Conservation (phyloP, 371 early-diverging fungal genomes). For the Mucor irregularis region DNA sequence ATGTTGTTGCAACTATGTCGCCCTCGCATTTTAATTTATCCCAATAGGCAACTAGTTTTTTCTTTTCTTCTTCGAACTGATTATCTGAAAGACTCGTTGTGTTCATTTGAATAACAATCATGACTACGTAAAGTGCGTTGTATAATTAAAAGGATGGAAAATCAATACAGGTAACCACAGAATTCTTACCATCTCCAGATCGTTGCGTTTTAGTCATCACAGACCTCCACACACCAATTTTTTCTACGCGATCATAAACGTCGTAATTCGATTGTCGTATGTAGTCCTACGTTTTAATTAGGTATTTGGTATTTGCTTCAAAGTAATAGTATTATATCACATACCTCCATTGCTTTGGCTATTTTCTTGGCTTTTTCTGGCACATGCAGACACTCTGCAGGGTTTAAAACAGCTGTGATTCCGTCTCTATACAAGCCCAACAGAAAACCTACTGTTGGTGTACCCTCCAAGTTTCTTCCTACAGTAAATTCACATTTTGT, state of each 20-base stretch:
- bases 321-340: neutral
- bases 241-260: constrained; percentile 62
- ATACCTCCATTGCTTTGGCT: constrained; percentile 50
- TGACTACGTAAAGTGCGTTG: constrained; percentile 29
- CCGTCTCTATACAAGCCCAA: constrained; percentile 70
- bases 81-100: constrained; percentile 44
- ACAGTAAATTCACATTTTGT: constrained; percentile 85
- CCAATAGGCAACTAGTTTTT: constrained; percentile 36
- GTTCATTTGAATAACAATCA: constrained; percentile 68
- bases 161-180: constrained; percentile 28
- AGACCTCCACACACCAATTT: constrained; percentile 71
- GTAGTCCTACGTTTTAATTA: constrained; percentile 35
- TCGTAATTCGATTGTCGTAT: constrained; percentile 42
- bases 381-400: constrained; percentile 55
- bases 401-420: constrained; percentile 50
- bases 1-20: constrained; percentile 45
- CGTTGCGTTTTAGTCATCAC: constrained; percentile 63
- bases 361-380: constrained; percentile 55
- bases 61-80: constrained; percentile 42
- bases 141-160: constrained; percentile 7
- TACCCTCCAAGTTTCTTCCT: constrained; percentile 61
- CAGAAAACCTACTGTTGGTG: constrained; percentile 71
- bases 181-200: constrained; percentile 35
- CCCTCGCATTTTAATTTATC: constrained; percentile 10
- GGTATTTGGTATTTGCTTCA: neutral